Conservation (phyloP, 176 grass and related monocot species). For the Guadua angustifolia region DNA sequence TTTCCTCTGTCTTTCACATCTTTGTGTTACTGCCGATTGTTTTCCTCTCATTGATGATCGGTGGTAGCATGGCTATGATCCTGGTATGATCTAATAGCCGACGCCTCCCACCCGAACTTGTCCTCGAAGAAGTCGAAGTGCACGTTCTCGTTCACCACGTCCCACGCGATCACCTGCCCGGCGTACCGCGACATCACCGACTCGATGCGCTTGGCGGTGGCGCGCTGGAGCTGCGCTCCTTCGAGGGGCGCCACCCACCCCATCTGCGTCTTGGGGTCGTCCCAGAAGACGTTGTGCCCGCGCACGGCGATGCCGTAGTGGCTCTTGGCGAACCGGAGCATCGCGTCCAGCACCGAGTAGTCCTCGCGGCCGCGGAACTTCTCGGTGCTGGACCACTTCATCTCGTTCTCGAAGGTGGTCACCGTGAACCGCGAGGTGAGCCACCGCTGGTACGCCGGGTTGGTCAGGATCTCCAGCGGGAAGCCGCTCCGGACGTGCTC, state of each 20-base stretch:
- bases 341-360: conserved; percentile 70
- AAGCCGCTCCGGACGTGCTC: conserved; percentile 56
- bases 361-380: conserved; percentile 44
- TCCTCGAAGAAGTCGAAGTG: conserved; percentile 76
- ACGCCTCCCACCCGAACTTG: conserved; percentile 57
- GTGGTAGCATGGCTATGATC: no score
- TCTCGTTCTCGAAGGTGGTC: conserved; percentile 98
- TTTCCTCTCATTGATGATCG: no score
- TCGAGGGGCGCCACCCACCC: conserved; percentile 39
- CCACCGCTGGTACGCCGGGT: conserved; percentile 68
- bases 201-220: conserved; percentile 38
- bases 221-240: conserved; percentile 28
- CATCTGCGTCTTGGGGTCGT: conserved; percentile 53
- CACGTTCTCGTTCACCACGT: conserved; percentile 89
- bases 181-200: conserved; percentile 72
- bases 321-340: conserved; percentile 65
- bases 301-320: conserved; percentile 57
- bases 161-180: conserved; percentile 84
- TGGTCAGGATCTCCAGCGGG: conserved; percentile 75
- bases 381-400: conserved; percentile 94
- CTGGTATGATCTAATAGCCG: no score
- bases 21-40: no score
- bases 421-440: conserved; percentile 82
- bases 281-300: conserved; percentile 91
- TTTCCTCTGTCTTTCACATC: no score